Percentiles rank a stretch among this genome's conserved stretches.
Conservation (phyloP, 768 basidiomycete genomes). For the Ephemerocybe angulata region DNA sequence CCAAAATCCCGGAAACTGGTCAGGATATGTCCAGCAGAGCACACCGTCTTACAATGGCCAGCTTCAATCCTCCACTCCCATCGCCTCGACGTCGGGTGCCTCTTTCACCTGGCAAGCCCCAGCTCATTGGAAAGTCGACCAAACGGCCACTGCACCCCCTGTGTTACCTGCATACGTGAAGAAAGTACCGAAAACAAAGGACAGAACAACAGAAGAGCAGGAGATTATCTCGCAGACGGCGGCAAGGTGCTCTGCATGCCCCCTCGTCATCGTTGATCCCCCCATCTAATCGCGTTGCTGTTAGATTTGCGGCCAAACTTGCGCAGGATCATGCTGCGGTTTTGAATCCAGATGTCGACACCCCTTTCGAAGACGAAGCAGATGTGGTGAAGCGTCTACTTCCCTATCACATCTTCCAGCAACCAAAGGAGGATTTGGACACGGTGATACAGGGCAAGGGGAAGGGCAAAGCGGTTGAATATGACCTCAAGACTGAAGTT, state of each 20-base stretch:
- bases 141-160: background rate
- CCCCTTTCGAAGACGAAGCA: conserved; percentile 56
- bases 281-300: conserved; percentile 3
- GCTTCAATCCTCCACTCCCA: conserved; percentile 19
- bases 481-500: conserved; percentile 46
- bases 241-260: conserved; percentile 35
- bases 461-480: conserved; percentile 53
- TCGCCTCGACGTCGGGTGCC: conserved; percentile 16
- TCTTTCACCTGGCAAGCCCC: conserved; percentile 22
- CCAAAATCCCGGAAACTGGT: conserved; percentile 18
- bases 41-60: conserved; percentile 21
- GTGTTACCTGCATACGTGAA: conserved; percentile 13
- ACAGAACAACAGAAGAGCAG: conserved; percentile 48
- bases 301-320: conserved; percentile 53
- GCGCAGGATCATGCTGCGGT: conserved; percentile 60
- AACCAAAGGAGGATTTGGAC: conserved; percentile 63
- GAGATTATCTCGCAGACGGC: conserved; percentile 43
- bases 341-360: conserved; percentile 63
- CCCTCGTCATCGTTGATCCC: background rate
- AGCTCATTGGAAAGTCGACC: conserved; percentile 13
- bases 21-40: conserved; percentile 14
- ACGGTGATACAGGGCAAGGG: conserved; percentile 44
- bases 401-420: conserved; percentile 78
- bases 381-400: conserved; percentile 72
- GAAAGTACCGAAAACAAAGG: conserved; percentile 28